These are phyloP conservation scores for Rhodotorula sp. DNA, from an alignment of 1,284 basidiomycete species.

Conservation along the genomic window DNA sequence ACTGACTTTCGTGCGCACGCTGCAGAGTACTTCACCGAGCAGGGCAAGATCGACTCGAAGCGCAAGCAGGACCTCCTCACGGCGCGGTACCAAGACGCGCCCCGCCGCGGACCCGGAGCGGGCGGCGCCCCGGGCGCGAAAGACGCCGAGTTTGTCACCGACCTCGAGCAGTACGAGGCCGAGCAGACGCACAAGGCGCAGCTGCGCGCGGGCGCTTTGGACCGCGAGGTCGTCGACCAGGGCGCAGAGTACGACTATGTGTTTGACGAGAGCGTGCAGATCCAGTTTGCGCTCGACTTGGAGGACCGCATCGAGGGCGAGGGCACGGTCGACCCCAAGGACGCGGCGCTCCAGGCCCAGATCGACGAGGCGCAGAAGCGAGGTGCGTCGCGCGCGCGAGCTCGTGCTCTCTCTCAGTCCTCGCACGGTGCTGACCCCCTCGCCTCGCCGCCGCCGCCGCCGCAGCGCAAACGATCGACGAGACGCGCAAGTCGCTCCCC, in stretches of 20 bases:
- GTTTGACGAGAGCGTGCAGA: constrained; percentile 95
- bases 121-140: constrained; percentile 48
- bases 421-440: not conserved
- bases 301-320: constrained; percentile 51
- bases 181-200: constrained; percentile 86
- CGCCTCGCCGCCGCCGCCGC: constrained; percentile 60
- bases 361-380: constrained; percentile 89
- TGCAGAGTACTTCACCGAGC: constrained; percentile 96
- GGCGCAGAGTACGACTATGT: constrained; percentile 88
- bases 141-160: constrained; percentile 89
- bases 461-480: constrained; percentile 79
- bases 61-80: constrained; percentile 93
- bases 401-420: not conserved
- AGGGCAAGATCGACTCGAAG: constrained; percentile 97
- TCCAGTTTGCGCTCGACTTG: constrained; percentile 80
- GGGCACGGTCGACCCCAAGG: constrained; percentile 73
- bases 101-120: constrained; percentile 61
- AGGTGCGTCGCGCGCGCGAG: constrained; percentile 56
- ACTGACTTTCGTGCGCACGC: too few relatives aligned
- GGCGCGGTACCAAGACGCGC: constrained; percentile 84
- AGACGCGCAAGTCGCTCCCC: constrained; percentile 85
- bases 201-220: constrained; percentile 83
- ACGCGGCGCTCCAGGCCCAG: constrained; percentile 79
- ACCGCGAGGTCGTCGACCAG: constrained; percentile 69
- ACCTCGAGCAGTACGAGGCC: constrained; percentile 87